These are phyloP conservation scores for Echites panduratus DNA, from an alignment of 257 asterid genomes.

Conservation along the genomic window DNA sequence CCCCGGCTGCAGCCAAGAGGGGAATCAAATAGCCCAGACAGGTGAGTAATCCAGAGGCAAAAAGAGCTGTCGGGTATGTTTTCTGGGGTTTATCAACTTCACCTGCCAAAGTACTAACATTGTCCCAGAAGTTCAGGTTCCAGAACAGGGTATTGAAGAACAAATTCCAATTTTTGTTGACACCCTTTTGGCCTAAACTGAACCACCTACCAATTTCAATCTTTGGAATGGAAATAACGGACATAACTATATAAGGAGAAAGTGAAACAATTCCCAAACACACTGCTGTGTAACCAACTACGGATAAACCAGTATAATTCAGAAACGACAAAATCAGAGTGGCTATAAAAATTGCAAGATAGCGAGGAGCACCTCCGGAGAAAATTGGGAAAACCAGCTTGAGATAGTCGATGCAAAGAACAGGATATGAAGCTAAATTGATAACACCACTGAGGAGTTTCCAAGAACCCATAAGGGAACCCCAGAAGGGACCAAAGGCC, in stretches of 20 bases:
- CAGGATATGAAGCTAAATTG: conserved; percentile 49
- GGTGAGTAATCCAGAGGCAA: conserved; percentile 49
- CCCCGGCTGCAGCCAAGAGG: conserved; percentile 60
- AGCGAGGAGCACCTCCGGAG: conserved; percentile 37
- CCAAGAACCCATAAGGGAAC: conserved; percentile 58
- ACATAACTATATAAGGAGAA: conserved; percentile 19
- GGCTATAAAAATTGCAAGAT: conserved; percentile 16
- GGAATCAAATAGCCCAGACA: conserved; percentile 65
- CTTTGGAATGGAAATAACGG: conserved; percentile 19
- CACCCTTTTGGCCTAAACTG: conserved; percentile 46
- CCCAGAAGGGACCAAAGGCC: conserved; percentile 63
- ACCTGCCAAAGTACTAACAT: conserved; percentile 63
- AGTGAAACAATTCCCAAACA: conserved; percentile 25
- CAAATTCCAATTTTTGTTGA: conserved; percentile 54
- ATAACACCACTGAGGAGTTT: conserved; percentile 45
- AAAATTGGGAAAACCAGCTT: conserved; percentile 38
- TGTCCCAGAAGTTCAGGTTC: conserved; percentile 81
- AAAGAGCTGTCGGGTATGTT: conserved; percentile 50
- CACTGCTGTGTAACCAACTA: conserved; percentile 24
- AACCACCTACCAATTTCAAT: conserved; percentile 36
- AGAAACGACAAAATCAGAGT: conserved; percentile 23
- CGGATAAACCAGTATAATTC: conserved; percentile 27
- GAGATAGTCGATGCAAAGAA: conserved; percentile 41
- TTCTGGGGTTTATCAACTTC: conserved; percentile 63
- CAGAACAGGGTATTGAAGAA: conserved; percentile 68